These are phyloP conservation scores for Fusarium haematococcum DNA, from an alignment of 2,329 filamentous ascomycete species.

Conservation along the genomic window DNA sequence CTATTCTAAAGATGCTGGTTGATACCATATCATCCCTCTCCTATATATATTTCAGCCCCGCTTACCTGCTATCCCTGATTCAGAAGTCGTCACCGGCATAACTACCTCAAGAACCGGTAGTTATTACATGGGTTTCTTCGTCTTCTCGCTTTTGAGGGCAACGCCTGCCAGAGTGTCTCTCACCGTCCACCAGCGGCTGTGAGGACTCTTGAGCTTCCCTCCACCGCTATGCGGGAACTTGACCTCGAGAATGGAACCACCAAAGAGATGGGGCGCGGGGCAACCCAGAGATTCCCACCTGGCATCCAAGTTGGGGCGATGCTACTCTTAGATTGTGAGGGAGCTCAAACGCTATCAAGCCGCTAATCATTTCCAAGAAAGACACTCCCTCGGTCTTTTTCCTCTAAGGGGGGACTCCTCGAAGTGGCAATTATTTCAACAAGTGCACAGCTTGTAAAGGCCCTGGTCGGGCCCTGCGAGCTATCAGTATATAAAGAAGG, in stretches of 20 bases:
- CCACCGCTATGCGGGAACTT: not conserved
- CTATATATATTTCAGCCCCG: not conserved
- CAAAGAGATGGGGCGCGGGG: not conserved
- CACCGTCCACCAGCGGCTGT: not conserved
- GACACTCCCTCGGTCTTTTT: not conserved
- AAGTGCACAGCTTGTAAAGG: too few relatives aligned
- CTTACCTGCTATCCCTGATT: not conserved
- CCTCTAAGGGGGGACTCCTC: too few relatives aligned
- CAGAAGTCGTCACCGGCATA: rapidly evolving
- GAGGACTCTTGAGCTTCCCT: not conserved
- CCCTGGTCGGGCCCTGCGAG: not conserved
- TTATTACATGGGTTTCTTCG: not conserved
- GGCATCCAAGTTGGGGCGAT: not conserved
- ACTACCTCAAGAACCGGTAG: not conserved
- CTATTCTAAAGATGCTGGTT: not conserved
- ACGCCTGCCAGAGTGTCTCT: not conserved
- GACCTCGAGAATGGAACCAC: not conserved
- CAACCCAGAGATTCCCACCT: not conserved
- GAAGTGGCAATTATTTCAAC: too few relatives aligned
- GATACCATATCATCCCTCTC: not conserved
- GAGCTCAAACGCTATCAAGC: not conserved
- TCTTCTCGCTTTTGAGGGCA: not conserved
- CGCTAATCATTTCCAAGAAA: not conserved
- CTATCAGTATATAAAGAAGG: not conserved
- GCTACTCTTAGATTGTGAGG: not conserved